These are phyloP conservation scores for Rhizoctonia solani DNA, from an alignment of 1,284 basidiomycete genomes.

Conservation along the genomic window DNA sequence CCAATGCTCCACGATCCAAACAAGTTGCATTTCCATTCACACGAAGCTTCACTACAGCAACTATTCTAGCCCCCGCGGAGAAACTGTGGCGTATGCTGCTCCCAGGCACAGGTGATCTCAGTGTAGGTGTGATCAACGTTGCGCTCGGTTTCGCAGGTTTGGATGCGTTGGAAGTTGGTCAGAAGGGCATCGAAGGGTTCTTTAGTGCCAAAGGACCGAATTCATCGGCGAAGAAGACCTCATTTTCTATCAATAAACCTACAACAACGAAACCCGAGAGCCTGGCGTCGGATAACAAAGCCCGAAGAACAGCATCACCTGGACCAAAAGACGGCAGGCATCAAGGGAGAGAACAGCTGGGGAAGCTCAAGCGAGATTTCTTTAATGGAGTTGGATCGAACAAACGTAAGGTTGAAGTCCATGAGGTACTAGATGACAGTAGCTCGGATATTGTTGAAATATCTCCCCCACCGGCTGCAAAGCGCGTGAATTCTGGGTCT, in stretches of 20 bases:
- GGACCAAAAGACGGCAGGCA: background rate
- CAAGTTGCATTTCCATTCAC: conserved; percentile 85
- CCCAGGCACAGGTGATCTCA: conserved; percentile 45
- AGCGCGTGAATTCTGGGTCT: conserved; percentile 5
- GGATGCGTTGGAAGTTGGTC: conserved; percentile 77
- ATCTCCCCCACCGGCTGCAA: conserved; percentile 3
- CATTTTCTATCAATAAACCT: background rate
- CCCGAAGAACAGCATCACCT: conserved; percentile 17
- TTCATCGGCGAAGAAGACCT: conserved; percentile 41
- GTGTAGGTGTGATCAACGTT: conserved; percentile 73
- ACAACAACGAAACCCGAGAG: background rate
- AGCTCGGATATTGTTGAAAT: conserved; percentile 30
- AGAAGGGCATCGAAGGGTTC: conserved; percentile 86
- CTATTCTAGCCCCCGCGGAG: conserved; percentile 76
- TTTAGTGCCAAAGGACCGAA: conserved; percentile 49
- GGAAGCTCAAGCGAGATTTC: conserved; percentile 42
- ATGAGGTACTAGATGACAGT: conserved; percentile 38
- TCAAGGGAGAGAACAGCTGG: conserved; percentile 3
- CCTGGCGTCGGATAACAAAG: conserved; percentile 10
- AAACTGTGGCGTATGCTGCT: conserved; percentile 88
- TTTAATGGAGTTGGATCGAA: conserved; percentile 40
- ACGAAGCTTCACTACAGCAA: conserved; percentile 71
- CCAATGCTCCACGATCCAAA: conserved; percentile 68
- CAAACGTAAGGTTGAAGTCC: conserved; percentile 42
- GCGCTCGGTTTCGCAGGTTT: conserved; percentile 83